Evolutionary conservation across 768 basidiomycete genomes (phyloP).

Genomic region (Candolleomyces efflorescens): DNA sequence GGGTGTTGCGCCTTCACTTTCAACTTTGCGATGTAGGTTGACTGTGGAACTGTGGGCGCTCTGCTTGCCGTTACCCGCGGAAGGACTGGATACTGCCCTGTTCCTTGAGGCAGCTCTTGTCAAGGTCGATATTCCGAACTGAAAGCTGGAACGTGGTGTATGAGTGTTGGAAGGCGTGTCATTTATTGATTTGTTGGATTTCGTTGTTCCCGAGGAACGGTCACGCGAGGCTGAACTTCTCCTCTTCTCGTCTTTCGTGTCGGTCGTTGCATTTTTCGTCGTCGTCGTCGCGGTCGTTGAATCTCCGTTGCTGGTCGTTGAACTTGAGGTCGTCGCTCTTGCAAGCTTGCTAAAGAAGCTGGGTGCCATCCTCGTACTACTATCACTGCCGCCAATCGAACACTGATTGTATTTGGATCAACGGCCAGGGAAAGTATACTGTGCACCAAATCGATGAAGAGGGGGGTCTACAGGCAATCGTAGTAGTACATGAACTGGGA

Average conservation of each 20-base stretch:
- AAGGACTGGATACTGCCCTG: conserved; percentile 5
- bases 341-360: conserved; percentile 37
- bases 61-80: neutral
- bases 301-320: conserved; percentile 18
- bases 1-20: neutral
- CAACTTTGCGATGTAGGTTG: neutral
- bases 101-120: neutral
- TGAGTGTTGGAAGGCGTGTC: neutral
- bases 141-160: conserved; percentile 7
- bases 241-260: neutral
- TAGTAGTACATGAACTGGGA: neutral
- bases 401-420: too few species aligned
- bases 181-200: conserved; percentile 5
- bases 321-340: conserved; percentile 20
- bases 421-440: too few species aligned
- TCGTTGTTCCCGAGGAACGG: conserved; percentile 1
- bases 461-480: neutral
- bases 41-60: neutral
- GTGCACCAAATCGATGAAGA: neutral
- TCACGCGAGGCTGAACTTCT: conserved; percentile 5
- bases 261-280: neutral
- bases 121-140: conserved; percentile 3
- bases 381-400: neutral
- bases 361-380: conserved; percentile 27
- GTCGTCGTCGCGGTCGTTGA: conserved; percentile 23